Evolutionary conservation across 202 grass and related monocot genomes (phyloP).

Genomic region (Zoysia matrella): DNA sequence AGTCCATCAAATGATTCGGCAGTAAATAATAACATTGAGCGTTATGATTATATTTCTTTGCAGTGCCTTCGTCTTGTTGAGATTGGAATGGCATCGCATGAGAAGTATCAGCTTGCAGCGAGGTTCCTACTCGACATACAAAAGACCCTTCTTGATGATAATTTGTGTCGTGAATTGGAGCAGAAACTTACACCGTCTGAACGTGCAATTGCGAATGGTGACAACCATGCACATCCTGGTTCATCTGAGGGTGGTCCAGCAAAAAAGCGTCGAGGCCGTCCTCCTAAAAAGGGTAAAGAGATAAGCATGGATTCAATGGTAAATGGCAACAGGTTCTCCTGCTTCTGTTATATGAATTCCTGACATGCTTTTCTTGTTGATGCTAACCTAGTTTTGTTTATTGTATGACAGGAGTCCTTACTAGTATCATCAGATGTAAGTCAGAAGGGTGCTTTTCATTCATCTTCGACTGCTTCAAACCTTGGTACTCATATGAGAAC

Average conservation of each 20-base stretch:
- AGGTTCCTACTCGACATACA: slow-evolving; percentile 59
- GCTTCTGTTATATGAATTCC: slow-evolving; percentile 2
- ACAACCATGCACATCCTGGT: slow-evolving; percentile 47
- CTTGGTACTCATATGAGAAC: slow-evolving; percentile 61
- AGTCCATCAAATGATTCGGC: slow-evolving; percentile 54
- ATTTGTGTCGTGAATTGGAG: slow-evolving; percentile 61
- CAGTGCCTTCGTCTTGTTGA: slow-evolving; percentile 75
- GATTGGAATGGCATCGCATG: slow-evolving; percentile 59
- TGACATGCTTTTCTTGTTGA: not conserved
- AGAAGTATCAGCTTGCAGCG: slow-evolving; percentile 62
- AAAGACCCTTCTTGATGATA: slow-evolving; percentile 70
- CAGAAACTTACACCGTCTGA: slow-evolving; percentile 59
- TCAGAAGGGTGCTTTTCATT: slow-evolving; percentile 62
- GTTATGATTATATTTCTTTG: slow-evolving; percentile 69
- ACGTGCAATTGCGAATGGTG: slow-evolving; percentile 46
- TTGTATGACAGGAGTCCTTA: slow-evolving; percentile 49
- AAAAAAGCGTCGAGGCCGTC: slow-evolving; percentile 66
- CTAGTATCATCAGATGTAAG: slow-evolving; percentile 48
- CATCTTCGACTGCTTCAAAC: slow-evolving; percentile 61
- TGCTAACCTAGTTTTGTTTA: slow-evolving; percentile 33
- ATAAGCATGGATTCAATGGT: slow-evolving; percentile 46
- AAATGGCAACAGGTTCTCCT: slow-evolving; percentile 46
- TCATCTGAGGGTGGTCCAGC: slow-evolving; percentile 58
- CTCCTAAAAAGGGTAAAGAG: slow-evolving; percentile 73
- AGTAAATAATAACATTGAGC: slow-evolving; percentile 58